Percentiles rank a stretch among this genome's conserved stretches.
These are phyloP conservation scores for Gomphus bonarii DNA, from an alignment of 1,284 basidiomycete species.

Conservation along the genomic window DNA sequence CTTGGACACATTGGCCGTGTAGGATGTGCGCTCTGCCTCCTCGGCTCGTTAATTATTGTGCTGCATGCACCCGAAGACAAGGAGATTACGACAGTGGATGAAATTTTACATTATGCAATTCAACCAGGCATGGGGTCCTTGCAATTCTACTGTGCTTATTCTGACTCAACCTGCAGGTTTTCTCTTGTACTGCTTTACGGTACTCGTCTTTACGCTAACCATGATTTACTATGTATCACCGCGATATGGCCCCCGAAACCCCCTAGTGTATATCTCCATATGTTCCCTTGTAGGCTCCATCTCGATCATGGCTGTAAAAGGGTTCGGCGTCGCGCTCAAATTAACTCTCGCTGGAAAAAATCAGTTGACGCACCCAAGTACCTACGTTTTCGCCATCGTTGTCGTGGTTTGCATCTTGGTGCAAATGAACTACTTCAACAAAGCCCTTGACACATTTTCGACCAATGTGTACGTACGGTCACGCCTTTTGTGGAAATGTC, in stretches of 20 bases:
- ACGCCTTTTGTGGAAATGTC: not conserved
- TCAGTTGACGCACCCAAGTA: constrained; percentile 90
- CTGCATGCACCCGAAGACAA: constrained; percentile 96
- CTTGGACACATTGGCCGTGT: constrained; percentile 88
- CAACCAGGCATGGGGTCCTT: constrained; percentile 59
- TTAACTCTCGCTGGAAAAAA: constrained; percentile 92
- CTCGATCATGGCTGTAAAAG: constrained; percentile 92
- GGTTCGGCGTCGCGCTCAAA: constrained; percentile 94
- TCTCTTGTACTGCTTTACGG: constrained; percentile 80
- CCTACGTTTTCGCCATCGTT: constrained; percentile 87
- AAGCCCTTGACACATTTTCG: constrained; percentile 93
- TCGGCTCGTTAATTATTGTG: constrained; percentile 92
- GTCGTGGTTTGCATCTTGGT: constrained; percentile 83
- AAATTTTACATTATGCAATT: constrained; percentile 84
- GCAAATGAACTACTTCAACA: constrained; percentile 99
- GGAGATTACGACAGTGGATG: constrained; percentile 87
- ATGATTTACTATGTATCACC: constrained; percentile 88
- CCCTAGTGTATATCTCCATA: constrained; percentile 89
- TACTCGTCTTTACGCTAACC: constrained; percentile 71
- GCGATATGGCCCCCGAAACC: constrained; percentile 81
- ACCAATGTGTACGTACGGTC: constrained; percentile 80
- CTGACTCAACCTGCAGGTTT: constrained; percentile 47
- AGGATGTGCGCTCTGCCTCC: constrained; percentile 86
- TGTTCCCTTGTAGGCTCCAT: constrained; percentile 85
- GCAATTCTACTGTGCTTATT: constrained; percentile 7